Evolutionary conservation across 2,329 filamentous ascomycete species (phyloP).

Genomic region (Paecilomyces fulvus): DNA sequence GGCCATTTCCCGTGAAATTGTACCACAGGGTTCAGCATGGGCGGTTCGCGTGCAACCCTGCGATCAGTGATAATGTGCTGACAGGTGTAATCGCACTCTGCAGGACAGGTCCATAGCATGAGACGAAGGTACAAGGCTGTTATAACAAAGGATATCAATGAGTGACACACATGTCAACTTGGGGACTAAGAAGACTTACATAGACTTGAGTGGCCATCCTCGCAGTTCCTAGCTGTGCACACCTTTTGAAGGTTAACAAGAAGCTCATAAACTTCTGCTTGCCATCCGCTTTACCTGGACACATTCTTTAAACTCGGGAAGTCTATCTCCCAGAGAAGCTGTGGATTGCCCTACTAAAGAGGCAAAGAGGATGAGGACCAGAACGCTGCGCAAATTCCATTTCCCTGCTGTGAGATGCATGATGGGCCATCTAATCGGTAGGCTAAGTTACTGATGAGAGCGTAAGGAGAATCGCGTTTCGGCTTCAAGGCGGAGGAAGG

Average conservation of each 20-base stretch:
- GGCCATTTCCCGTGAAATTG: slow-evolving; percentile 99
- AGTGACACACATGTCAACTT: slow-evolving; percentile 1
- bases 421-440: slow-evolving; percentile 8
- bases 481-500: slow-evolving; percentile 9
- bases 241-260: slow-evolving; percentile 45
- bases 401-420: slow-evolving; percentile 18
- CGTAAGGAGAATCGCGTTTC: slow-evolving; percentile 7
- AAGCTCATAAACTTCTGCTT: not conserved
- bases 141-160: slow-evolving; percentile 7
- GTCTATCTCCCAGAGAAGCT: slow-evolving; percentile 73
- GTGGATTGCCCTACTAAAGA: slow-evolving; percentile 32
- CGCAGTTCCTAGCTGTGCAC: slow-evolving; percentile 74
- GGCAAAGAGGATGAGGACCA: slow-evolving; percentile 24
- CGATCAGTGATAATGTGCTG: slow-evolving; percentile 79
- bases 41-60: slow-evolving; percentile 57
- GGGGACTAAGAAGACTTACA: slow-evolving; percentile 68
- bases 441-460: not conserved
- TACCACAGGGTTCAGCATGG: slow-evolving; percentile 59
- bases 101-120: slow-evolving; percentile 82
- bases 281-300: slow-evolving; percentile 53
- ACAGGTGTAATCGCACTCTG: slow-evolving; percentile 97
- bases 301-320: slow-evolving; percentile 82
- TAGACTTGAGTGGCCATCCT: slow-evolving; percentile 55
- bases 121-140: slow-evolving; percentile 75
- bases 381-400: slow-evolving; percentile 15